Conservation (phyloP, 768 basidiomycete species). For the Boletus rex-veris region DNA sequence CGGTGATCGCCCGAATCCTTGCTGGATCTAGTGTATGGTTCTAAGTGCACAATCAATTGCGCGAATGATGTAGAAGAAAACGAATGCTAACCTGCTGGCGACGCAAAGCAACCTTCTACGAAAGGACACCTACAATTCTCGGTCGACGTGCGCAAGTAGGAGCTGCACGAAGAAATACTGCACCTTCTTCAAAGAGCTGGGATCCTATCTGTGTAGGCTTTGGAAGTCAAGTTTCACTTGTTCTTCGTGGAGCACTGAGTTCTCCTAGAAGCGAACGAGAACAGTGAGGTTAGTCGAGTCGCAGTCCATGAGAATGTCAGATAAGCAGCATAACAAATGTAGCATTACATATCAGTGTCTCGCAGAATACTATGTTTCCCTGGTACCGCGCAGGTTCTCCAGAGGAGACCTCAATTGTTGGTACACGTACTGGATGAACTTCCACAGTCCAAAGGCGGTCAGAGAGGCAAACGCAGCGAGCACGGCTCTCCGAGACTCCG, state of each 20-base stretch:
- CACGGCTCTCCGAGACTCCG: neutral
- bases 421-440: slow-evolving; percentile 23
- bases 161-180: neutral
- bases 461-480: neutral
- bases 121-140: neutral
- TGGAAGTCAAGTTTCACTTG: slow-evolving; percentile 9
- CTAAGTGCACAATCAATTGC: slow-evolving; percentile 22
- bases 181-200: slow-evolving; percentile 1
- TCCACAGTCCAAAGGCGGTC: slow-evolving; percentile 4
- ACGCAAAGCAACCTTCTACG: slow-evolving; percentile 26
- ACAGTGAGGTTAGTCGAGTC: neutral
- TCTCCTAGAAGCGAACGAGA: neutral
- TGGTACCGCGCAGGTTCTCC: slow-evolving; percentile 30
- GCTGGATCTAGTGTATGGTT: slow-evolving; percentile 63
- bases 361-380: slow-evolving; percentile 45
- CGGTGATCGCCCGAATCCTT: slow-evolving; percentile 54
- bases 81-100: slow-evolving; percentile 31
- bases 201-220: slow-evolving; percentile 1
- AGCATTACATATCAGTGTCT: slow-evolving; percentile 38
- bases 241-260: neutral
- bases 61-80: neutral
- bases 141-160: neutral
- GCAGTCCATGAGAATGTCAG: neutral
- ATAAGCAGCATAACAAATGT: slow-evolving; percentile 23
- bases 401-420: slow-evolving; percentile 35